A percentile compares a stretch with the other conserved stretches of the same genome.
phyloP scores from a whole-genome alignment of 1,139 yeast genomes.

The Nakaseomyces glabratus region DNA sequence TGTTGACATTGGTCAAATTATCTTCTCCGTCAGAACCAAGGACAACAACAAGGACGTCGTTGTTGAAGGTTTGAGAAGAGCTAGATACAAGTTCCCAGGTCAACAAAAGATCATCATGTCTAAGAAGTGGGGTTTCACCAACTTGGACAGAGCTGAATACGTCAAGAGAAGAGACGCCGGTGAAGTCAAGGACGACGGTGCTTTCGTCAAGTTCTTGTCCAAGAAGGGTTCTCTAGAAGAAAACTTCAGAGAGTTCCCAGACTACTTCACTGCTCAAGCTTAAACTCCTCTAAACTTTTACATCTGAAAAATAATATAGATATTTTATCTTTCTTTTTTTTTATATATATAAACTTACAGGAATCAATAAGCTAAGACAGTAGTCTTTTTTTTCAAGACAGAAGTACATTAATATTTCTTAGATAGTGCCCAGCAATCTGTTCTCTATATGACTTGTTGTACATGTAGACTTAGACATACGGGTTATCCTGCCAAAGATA shows the following conservation, averaged over 20 bases:
- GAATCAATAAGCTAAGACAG: too few species aligned
- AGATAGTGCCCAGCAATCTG: too few species aligned
- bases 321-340: neutral
- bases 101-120: constrained; percentile 98
- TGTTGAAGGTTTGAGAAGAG: constrained; percentile 99
- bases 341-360: too few species aligned
- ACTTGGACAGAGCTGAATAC: constrained; percentile 95
- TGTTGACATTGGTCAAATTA: constrained; percentile 96
- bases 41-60: constrained; percentile 96
- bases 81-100: constrained; percentile 99
- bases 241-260: constrained; percentile 94
- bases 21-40: constrained; percentile 97
- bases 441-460: too few species aligned
- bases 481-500: too few species aligned
- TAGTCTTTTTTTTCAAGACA: too few species aligned
- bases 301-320: neutral
- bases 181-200: constrained; percentile 99
- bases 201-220: constrained; percentile 96
- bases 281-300: too few species aligned
- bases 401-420: too few species aligned
- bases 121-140: constrained; percentile 99
- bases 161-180: constrained; percentile 89
- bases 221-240: constrained; percentile 91
- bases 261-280: constrained; percentile 50
- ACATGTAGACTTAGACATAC: too few species aligned